These are phyloP conservation scores for Rhododendron griersonianum DNA, from an alignment of 148 eudicot species.

Conservation along the genomic window DNA sequence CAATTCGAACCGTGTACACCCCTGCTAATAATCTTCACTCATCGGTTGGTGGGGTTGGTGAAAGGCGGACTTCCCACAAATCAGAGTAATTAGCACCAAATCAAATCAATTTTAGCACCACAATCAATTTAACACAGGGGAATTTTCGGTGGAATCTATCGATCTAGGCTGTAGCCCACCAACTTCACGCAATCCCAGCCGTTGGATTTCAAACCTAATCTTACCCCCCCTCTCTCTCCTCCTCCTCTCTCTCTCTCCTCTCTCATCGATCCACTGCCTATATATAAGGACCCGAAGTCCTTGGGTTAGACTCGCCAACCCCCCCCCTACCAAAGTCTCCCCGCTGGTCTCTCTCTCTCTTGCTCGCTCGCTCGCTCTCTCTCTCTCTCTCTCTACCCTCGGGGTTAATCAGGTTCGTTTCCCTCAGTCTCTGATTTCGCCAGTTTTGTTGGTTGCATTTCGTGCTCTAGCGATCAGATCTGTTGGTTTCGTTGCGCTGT, in stretches of 20 bases:
- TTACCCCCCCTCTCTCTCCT: background rate
- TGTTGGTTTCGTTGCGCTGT: background rate
- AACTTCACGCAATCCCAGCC: background rate
- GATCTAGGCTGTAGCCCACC: background rate
- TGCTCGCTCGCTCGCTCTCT: background rate
- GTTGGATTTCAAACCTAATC: background rate
- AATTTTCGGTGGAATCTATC: conserved; percentile 1
- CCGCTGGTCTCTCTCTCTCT: background rate
- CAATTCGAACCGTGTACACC: no score
- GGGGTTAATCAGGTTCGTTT: background rate
- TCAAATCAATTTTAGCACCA: background rate
- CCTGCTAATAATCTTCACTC: no score
- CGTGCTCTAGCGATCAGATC: background rate
- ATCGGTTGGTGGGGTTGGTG: background rate
- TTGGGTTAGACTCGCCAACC: background rate
- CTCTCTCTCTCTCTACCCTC: background rate
- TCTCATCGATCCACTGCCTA: background rate
- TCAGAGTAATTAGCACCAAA: background rate
- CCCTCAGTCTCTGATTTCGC: background rate
- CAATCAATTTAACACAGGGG: background rate
- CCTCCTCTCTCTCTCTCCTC: background rate
- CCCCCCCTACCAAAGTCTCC: background rate
- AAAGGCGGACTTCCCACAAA: background rate
- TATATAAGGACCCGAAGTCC: background rate
- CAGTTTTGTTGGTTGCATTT: background rate